Evolutionary conservation across 2,329 filamentous ascomycete species (phyloP).

Genomic region (Diaporthe sp.): DNA sequence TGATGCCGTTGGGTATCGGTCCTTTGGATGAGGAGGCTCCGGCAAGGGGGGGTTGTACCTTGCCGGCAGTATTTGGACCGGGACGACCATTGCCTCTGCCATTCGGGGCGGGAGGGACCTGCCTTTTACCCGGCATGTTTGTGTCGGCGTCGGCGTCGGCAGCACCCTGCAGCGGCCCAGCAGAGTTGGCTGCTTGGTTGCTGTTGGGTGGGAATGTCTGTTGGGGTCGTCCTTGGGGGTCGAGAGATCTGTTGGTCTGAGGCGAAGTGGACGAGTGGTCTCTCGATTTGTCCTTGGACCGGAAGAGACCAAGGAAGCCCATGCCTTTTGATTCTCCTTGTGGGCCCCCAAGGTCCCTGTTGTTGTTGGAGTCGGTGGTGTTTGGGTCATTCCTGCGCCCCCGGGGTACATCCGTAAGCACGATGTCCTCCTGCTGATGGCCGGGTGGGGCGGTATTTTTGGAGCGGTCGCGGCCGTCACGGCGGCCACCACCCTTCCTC

Average conservation of each 20-base stretch:
- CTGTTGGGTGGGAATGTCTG: background rate
- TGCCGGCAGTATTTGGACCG: background rate
- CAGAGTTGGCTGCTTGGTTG: conserved; percentile 20
- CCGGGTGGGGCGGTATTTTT: conserved; percentile 27
- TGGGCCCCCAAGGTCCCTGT: conserved; percentile 9
- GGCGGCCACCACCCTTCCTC: conserved; percentile 19
- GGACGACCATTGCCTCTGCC: conserved; percentile 10
- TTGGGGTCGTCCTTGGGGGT: background rate
- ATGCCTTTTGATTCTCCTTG: conserved; percentile 15
- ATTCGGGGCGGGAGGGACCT: background rate
- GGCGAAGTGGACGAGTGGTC: background rate
- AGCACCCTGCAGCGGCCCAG: conserved; percentile 16
- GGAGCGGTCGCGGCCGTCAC: conserved; percentile 13
- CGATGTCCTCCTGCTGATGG: conserved; percentile 23
- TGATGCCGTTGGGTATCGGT: background rate
- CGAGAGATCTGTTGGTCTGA: background rate
- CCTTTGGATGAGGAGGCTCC: conserved; percentile 4
- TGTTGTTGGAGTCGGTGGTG: background rate
- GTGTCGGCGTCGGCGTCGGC: background rate
- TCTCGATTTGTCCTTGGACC: conserved; percentile 5
- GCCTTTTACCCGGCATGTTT: background rate
- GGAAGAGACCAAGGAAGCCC: conserved; percentile 10
- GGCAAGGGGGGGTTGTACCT: background rate
- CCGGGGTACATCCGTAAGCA: conserved; percentile 21
- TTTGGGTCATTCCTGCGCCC: conserved; percentile 10